Base-by-base conservation (phyloP, 805 yeast species). In the Yamadazyma olivae region DNA sequence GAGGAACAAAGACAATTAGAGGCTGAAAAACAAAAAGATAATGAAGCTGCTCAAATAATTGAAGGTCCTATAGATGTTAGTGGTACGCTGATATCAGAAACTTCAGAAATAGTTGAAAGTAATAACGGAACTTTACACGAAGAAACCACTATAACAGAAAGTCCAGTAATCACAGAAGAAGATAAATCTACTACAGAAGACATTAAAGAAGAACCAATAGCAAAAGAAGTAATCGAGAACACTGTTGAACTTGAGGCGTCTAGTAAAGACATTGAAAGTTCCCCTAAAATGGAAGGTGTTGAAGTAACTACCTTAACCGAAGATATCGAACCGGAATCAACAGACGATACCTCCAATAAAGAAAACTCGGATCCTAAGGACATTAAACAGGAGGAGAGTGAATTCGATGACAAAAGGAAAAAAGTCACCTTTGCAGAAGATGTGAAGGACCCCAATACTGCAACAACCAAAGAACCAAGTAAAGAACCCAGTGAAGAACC, bases 361-460 rank as follows among this genome's bases (percentile, higher is more conserved):
- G 25, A 4, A 15, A 16, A 24, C 8, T 17, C 18, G 13, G 18
- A 17, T 4, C 18, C 13, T 15, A 28, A 35, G 14, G 17, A 8
- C 8, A 21, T 20, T 7, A 26, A n/a, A 17, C 12, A 10, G 17
- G 21, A 13, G 19, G n/a, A 23, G 22, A 12, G 10, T 9, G 23
- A 41, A 20, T 30, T 16, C 16, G 28, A 25, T n/a, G 28, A 22
- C 3, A 25, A 30, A 12, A 32, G 27, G 28, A 45, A 39, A 25
- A 41, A 31, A 12, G 45, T 41, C 9, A 39, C 44, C 8, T 42
- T 41, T 41, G 48, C 41, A 8, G 43, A 39, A 10, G 39, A 28
- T 22, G 33, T 29, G 2, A 33, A 39, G 33, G 41, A 27, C 10
- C 31, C 37, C 2, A 17, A 13, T 20, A n/a, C n/a, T n/a, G n/a